A percentile compares a stretch with the other conserved stretches of the same genome.
phyloP scores from a whole-genome alignment of 768 basidiomycete genomes.

The Antrodiella citrinella region DNA sequence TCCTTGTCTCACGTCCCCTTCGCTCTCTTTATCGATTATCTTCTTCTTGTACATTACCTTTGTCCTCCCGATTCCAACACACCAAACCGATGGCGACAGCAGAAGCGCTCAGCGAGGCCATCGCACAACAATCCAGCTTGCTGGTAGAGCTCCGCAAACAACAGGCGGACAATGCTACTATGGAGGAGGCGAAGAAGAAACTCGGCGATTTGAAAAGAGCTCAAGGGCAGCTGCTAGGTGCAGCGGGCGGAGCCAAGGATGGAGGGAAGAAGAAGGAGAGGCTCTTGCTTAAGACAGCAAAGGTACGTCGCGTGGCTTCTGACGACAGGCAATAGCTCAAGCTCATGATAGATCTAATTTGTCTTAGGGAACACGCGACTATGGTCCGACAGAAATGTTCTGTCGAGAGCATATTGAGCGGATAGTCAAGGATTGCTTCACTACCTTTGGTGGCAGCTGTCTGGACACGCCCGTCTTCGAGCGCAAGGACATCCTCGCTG shows the following conservation, averaged over 20 bases:
- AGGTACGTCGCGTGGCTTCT: constrained; percentile 41
- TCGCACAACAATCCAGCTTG: constrained; percentile 45
- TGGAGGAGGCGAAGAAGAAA: constrained; percentile 62
- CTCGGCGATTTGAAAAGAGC: constrained; percentile 62
- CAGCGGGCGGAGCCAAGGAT: constrained; percentile 34
- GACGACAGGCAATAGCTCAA: constrained; percentile 3
- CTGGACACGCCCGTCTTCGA: constrained; percentile 99
- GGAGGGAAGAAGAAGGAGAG: constrained; percentile 58
- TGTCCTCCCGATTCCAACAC: background rate
- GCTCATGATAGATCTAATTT: constrained; percentile 5
- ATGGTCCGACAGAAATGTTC: constrained; percentile 86
- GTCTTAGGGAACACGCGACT: constrained; percentile 85
- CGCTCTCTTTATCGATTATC: constrained; percentile 1
- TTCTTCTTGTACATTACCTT: background rate
- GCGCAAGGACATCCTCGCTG: constrained; percentile 90
- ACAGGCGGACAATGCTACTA: constrained; percentile 37
- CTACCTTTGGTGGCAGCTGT: constrained; percentile 80
- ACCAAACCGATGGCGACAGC: constrained; percentile 29
- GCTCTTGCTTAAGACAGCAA: constrained; percentile 86
- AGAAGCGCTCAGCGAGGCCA: constrained; percentile 43
- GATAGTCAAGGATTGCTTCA: constrained; percentile 82
- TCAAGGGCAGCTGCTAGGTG: constrained; percentile 10
- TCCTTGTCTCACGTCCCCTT: background rate
- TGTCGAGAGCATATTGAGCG: constrained; percentile 86
- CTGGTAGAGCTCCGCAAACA: constrained; percentile 56